These are phyloP conservation scores for Fusarium abutilonis DNA, from an alignment of 2,329 filamentous ascomycete species.

Conservation along the genomic window DNA sequence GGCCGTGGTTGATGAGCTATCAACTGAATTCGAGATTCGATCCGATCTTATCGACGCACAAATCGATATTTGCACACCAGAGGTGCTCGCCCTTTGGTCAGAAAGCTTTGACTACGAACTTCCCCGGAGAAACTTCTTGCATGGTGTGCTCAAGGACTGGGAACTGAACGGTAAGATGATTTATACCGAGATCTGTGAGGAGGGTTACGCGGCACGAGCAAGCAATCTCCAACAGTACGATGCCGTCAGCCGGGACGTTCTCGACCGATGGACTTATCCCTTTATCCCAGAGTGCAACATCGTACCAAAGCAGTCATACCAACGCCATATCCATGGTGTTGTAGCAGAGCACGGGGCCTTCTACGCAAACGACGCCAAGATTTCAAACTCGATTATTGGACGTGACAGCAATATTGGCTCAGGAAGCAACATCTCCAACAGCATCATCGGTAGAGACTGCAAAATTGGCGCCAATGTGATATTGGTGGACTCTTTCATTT, in stretches of 20 bases:
- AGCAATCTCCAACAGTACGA: slow-evolving; percentile 91
- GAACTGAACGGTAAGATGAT: slow-evolving; percentile 98
- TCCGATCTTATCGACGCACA: slow-evolving; percentile 92
- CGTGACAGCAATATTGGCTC: slow-evolving; percentile 79
- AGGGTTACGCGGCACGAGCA: slow-evolving; percentile 87
- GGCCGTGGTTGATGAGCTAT: slow-evolving; percentile 76
- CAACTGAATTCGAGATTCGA: slow-evolving; percentile 80
- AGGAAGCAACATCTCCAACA: slow-evolving; percentile 74
- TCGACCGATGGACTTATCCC: slow-evolving; percentile 87
- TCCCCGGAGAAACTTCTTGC: slow-evolving; percentile 86
- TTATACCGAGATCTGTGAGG: slow-evolving; percentile 83
- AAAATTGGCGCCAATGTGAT: slow-evolving; percentile 85
- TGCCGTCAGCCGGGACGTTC: slow-evolving; percentile 85
- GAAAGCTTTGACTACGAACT: slow-evolving; percentile 98
- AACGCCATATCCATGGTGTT: slow-evolving; percentile 72
- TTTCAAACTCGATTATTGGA: slow-evolving; percentile 80
- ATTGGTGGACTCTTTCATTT: slow-evolving; percentile 84
- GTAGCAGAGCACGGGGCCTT: slow-evolving; percentile 83
- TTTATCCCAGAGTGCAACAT: slow-evolving; percentile 91
- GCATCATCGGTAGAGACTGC: slow-evolving; percentile 84
- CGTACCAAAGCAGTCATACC: slow-evolving; percentile 79
- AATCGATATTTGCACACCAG: slow-evolving; percentile 97
- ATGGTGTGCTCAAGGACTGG: slow-evolving; percentile 94
- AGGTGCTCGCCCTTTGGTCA: slow-evolving; percentile 93
- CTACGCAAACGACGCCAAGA: slow-evolving; percentile 74